Evolutionary conservation across 768 basidiomycete species (phyloP).

Genomic region (Rhodosporidiobolus odoratus): DNA sequence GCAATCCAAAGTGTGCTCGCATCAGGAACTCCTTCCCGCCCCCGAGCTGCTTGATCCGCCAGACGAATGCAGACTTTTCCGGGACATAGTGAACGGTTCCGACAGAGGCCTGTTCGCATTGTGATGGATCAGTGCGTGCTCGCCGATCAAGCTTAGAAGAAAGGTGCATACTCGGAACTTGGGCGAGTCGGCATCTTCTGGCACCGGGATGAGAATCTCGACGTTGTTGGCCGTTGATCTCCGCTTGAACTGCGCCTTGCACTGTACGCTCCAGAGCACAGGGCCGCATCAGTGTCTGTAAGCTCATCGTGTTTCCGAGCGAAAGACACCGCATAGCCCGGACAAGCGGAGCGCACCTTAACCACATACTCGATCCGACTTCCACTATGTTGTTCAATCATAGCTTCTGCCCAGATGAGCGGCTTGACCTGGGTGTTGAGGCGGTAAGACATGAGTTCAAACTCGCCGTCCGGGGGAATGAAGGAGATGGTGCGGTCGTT

Average conservation of each 20-base stretch:
- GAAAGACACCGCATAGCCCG: not conserved
- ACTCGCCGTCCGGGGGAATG: slow-evolving; percentile 98
- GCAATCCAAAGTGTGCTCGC: slow-evolving; percentile 95
- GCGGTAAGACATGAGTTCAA: slow-evolving; percentile 98
- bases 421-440: slow-evolving; percentile 84
- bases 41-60: slow-evolving; percentile 98
- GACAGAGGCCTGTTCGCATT: slow-evolving; percentile 81
- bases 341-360: slow-evolving; percentile 54
- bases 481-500: slow-evolving; percentile 98
- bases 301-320: not conserved
- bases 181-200: slow-evolving; percentile 95
- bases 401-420: slow-evolving; percentile 93
- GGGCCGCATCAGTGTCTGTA: no score
- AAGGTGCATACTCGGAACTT: slow-evolving; percentile 76
- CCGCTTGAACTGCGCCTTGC: slow-evolving; percentile 93
- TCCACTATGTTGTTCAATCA: slow-evolving; percentile 90
- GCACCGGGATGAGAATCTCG: slow-evolving; percentile 97
- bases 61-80: slow-evolving; percentile 95
- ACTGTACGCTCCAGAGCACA: slow-evolving; percentile 28
- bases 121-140: no score
- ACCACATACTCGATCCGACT: slow-evolving; percentile 90
- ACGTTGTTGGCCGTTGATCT: slow-evolving; percentile 96
- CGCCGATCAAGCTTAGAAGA: no score
- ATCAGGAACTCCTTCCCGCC: slow-evolving; percentile 95
- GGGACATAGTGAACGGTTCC: slow-evolving; percentile 95